phyloP scores from a whole-genome alignment of 2,329 filamentous ascomycete genomes.

The Aureobasidium mangrovei region DNA sequence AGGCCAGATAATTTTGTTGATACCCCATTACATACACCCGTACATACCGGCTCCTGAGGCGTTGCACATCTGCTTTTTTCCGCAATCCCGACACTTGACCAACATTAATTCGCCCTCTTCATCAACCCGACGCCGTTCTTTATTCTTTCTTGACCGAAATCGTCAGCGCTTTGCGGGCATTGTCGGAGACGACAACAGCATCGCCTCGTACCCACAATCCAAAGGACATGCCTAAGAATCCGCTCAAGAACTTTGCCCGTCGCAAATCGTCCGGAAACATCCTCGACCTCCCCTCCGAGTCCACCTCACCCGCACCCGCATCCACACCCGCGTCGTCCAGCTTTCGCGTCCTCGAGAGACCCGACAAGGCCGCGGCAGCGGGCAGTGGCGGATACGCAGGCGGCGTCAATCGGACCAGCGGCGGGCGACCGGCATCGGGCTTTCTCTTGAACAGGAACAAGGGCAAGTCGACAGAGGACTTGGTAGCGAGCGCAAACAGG shows the following conservation, averaged over 20 bases:
- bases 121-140: background rate
- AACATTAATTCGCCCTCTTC: slow-evolving; percentile 4
- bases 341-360: slow-evolving; percentile 48
- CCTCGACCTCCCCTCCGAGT: slow-evolving; percentile 31
- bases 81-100: background rate
- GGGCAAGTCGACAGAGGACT: slow-evolving; percentile 27
- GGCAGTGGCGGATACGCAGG: slow-evolving; percentile 31
- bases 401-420: slow-evolving; percentile 24
- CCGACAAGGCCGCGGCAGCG: slow-evolving; percentile 35
- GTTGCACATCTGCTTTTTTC: background rate
- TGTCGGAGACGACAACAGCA: slow-evolving; percentile 7
- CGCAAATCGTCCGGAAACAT: slow-evolving; percentile 48
- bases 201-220: background rate
- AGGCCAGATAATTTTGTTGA: slow-evolving; percentile 11
- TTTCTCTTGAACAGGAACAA: slow-evolving; percentile 26
- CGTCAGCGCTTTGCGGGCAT: background rate
- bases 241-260: slow-evolving; percentile 44
- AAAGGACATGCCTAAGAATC: slow-evolving; percentile 44
- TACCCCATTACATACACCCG: background rate
- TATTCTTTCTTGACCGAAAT: background rate
- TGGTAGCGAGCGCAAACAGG: slow-evolving; percentile 26
- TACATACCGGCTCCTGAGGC: slow-evolving; percentile 6
- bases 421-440: slow-evolving; percentile 26
- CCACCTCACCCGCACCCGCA: slow-evolving; percentile 9
- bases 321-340: slow-evolving; percentile 28